phyloP scores from a whole-genome alignment of 305 asterid species.

The Plantago coronopus region DNA sequence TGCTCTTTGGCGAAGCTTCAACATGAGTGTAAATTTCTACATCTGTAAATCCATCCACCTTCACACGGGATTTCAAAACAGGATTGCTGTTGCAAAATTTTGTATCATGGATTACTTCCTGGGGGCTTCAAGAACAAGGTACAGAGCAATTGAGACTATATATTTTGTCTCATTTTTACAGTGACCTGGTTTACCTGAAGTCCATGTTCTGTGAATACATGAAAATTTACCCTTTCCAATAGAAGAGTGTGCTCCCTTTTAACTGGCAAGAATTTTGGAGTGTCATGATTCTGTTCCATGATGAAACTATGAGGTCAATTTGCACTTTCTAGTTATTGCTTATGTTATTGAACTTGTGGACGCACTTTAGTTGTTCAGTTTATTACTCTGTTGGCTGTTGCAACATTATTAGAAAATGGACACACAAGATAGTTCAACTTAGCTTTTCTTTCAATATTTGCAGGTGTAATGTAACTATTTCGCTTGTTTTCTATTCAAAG shows the following conservation, averaged over 20 bases:
- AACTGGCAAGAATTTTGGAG: neutral
- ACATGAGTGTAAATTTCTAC: constrained; percentile 34
- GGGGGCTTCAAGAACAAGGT: constrained; percentile 31
- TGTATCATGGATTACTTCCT: constrained; percentile 28
- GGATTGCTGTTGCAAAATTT: constrained; percentile 24
- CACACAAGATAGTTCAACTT: neutral
- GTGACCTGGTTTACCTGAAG: neutral
- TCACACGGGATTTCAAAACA: constrained; percentile 23
- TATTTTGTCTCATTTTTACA: constrained; percentile 22
- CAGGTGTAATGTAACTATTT: neutral
- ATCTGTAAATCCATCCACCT: constrained; percentile 17
- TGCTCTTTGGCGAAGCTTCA: constrained; percentile 49
- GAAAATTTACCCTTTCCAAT: neutral
- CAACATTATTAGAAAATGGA: too few species aligned
- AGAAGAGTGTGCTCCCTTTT: constrained; percentile 7
- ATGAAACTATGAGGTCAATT: neutral
- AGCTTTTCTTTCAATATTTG: neutral
- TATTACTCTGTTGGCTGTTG: too few species aligned
- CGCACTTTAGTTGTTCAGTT: too few species aligned
- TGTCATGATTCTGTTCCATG: neutral
- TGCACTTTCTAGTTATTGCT: neutral
- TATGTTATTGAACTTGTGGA: too few species aligned
- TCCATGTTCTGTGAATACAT: constrained; percentile 14
- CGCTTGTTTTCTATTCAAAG: neutral
- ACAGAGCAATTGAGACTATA: neutral